phyloP scores from a whole-genome alignment of 2,329 filamentous ascomycete genomes.

The Rutstroemia sydowiana region DNA sequence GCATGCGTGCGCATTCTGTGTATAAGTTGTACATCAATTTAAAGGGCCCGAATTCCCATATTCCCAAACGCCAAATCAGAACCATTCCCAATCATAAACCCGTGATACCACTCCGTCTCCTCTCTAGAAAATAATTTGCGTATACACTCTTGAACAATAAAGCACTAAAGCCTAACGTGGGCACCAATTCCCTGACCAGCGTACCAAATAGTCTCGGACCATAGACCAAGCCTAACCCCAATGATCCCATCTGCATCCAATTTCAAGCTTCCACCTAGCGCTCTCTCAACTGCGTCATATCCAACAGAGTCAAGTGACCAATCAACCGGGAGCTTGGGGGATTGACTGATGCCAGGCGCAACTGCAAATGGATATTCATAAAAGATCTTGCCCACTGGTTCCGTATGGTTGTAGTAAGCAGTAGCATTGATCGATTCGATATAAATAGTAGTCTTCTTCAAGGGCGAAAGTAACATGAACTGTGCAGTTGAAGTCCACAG shows the following conservation, averaged over 20 bases:
- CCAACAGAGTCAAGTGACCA: slow-evolving; percentile 73
- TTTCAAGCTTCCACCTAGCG: slow-evolving; percentile 72
- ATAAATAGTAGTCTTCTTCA: slow-evolving; percentile 64
- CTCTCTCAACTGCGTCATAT: slow-evolving; percentile 72
- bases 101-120: not conserved
- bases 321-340: slow-evolving; percentile 72
- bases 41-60: not conserved
- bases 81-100: not conserved
- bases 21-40: slow-evolving; percentile 6
- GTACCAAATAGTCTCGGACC: slow-evolving; percentile 67
- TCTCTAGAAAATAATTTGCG: not conserved
- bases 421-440: slow-evolving; percentile 77
- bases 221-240: slow-evolving; percentile 65
- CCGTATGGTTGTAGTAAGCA: slow-evolving; percentile 74
- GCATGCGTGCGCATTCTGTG: slow-evolving; percentile 7
- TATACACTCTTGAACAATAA: not conserved
- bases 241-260: slow-evolving; percentile 73
- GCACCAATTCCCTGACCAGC: slow-evolving; percentile 64
- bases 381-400: slow-evolving; percentile 69
- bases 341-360: slow-evolving; percentile 63
- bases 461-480: slow-evolving; percentile 75
- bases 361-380: slow-evolving; percentile 70
- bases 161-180: slow-evolving; percentile 40
- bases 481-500: slow-evolving; percentile 78
- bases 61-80: slow-evolving; percentile 5